These are phyloP conservation scores for Tetracladium setigerum DNA, from an alignment of 495 filamentous ascomycete species.

Conservation along the genomic window DNA sequence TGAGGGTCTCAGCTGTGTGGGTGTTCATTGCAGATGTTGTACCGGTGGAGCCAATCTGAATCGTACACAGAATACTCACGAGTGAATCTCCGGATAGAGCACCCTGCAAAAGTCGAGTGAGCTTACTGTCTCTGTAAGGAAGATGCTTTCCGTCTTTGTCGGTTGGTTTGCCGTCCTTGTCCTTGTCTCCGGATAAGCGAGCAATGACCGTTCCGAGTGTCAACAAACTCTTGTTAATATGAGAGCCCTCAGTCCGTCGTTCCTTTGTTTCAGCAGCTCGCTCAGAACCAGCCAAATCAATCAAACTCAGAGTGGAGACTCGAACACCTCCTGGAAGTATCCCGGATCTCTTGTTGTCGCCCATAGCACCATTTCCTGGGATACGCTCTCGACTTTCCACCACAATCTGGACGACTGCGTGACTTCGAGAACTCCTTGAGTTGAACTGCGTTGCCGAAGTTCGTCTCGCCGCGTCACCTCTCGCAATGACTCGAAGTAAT, in stretches of 20 bases:
- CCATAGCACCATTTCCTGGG: slow-evolving; percentile 41
- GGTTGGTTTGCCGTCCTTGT: slow-evolving; percentile 64
- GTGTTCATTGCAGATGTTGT: slow-evolving; percentile 53
- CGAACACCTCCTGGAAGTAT: slow-evolving; percentile 84
- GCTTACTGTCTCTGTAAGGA: slow-evolving; percentile 94
- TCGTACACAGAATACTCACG: slow-evolving; percentile 94
- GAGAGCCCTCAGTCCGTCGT: slow-evolving; percentile 85
- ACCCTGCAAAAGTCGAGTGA: slow-evolving; percentile 86
- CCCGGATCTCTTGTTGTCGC: slow-evolving; percentile 65
- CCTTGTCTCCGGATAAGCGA: slow-evolving; percentile 72
- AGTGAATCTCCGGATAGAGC: slow-evolving; percentile 90
- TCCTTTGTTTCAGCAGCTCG: slow-evolving; percentile 94
- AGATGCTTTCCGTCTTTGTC: slow-evolving; percentile 85
- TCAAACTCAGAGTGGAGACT: slow-evolving; percentile 89
- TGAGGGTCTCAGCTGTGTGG: slow-evolving; percentile 82
- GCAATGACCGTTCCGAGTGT: slow-evolving; percentile 95
- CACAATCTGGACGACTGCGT: slow-evolving; percentile 97
- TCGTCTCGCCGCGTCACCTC: slow-evolving; percentile 83
- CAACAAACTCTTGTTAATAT: slow-evolving; percentile 96
- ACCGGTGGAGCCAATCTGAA: slow-evolving; percentile 66
- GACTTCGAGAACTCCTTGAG: slow-evolving; percentile 89
- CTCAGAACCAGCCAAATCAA: slow-evolving; percentile 94
- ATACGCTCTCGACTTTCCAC: slow-evolving; percentile 91
- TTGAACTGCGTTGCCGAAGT: slow-evolving; percentile 96
- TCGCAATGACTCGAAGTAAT: slow-evolving; percentile 86